Evolutionary conservation across 768 basidiomycete species (phyloP).

Genomic region (Bullera alba): DNA sequence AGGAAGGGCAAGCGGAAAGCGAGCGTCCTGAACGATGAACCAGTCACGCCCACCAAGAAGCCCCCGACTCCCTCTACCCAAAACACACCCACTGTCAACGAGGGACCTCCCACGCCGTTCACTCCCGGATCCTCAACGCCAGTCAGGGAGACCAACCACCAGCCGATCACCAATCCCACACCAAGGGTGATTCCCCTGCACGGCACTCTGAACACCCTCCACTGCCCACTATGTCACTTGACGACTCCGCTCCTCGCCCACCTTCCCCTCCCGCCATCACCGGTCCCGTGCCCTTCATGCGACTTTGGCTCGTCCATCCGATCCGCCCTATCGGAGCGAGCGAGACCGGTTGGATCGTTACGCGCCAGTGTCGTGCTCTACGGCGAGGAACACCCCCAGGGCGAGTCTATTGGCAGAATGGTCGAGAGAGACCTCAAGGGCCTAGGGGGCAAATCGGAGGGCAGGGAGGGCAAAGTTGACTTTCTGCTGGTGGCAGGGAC

Average conservation of each 20-base stretch:
- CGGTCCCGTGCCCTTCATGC: conserved; percentile 75
- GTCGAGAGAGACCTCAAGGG: conserved; percentile 76
- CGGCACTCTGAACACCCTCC: conserved; percentile 69
- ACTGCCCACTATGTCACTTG: conserved; percentile 74
- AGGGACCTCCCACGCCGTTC: background rate
- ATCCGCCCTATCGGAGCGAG: conserved; percentile 67
- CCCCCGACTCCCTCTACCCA: background rate
- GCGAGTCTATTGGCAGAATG: conserved; percentile 75
- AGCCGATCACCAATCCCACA: background rate
- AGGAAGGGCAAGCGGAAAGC: background rate
- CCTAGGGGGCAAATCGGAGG: conserved; percentile 16
- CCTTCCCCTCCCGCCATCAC: conserved; percentile 56
- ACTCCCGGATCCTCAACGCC: background rate
- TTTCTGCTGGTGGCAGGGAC: conserved; percentile 83
- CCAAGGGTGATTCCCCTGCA: conserved; percentile 86
- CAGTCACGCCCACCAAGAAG: background rate
- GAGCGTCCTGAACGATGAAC: background rate
- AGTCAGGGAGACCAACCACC: background rate
- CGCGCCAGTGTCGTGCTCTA: conserved; percentile 85
- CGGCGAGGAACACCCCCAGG: conserved; percentile 74
- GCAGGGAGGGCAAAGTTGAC: conserved; percentile 57
- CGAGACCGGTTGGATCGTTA: conserved; percentile 69
- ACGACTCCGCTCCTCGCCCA: conserved; percentile 61
- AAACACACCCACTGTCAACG: too few relatives aligned
- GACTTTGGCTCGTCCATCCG: conserved; percentile 61